phyloP scores from a whole-genome alignment of 192 early-diverging fungal species.

The Spizellomyces sp. region DNA sequence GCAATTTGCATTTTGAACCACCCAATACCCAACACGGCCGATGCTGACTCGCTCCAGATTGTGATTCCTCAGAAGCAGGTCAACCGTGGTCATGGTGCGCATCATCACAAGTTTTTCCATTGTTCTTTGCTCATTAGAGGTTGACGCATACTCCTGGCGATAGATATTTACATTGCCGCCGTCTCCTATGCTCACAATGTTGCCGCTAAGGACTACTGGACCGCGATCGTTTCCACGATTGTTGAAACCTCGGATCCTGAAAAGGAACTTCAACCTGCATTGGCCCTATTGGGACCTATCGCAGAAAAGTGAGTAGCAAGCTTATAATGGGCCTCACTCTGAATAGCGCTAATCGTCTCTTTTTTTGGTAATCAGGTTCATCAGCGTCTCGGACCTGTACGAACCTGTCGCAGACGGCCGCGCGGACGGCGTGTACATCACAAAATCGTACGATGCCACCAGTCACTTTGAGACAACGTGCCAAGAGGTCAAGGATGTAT shows the following conservation, averaged over 20 bases:
- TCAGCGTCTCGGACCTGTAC: conserved; percentile 80
- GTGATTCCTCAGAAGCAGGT: conserved; percentile 98
- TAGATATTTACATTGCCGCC: conserved; percentile 94
- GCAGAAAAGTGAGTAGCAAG: conserved; percentile 69
- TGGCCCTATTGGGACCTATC: conserved; percentile 88
- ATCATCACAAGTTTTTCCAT: background rate
- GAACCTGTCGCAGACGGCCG: conserved; percentile 87
- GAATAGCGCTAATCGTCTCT: background rate
- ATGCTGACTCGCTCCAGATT: conserved; percentile 90
- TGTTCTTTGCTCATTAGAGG: background rate
- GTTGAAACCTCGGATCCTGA: conserved; percentile 93
- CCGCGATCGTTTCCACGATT: conserved; percentile 97
- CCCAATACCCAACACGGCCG: conserved; percentile 85
- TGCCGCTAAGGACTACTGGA: conserved; percentile 80
- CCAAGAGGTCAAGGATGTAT: conserved; percentile 94
- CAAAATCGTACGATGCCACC: conserved; percentile 96
- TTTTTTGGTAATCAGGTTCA: conserved; percentile 56
- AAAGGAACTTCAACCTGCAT: conserved; percentile 84
- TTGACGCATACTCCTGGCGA: background rate
- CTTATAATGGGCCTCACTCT: background rate
- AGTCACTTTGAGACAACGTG: conserved; percentile 99
- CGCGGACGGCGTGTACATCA: conserved; percentile 83
- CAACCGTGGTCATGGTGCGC: conserved; percentile 75
- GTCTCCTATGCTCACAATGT: conserved; percentile 91
- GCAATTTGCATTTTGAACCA: conserved; percentile 93